Percentiles rank a stretch among this genome's conserved stretches.
These are phyloP conservation scores for Phylloporus gajari DNA, from an alignment of 1,284 basidiomycete species.

Conservation along the genomic window DNA sequence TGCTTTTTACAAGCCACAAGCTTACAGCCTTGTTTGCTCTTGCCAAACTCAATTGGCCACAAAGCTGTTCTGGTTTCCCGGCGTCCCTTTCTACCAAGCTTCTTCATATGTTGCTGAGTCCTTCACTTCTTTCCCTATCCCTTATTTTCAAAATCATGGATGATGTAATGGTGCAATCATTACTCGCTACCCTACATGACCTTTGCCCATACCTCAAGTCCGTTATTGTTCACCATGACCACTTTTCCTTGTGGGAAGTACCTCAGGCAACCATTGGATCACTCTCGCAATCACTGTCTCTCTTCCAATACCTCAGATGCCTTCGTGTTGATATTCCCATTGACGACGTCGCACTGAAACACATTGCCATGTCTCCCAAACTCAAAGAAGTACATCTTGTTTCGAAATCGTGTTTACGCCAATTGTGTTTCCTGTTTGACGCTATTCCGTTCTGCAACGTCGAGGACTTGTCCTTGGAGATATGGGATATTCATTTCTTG, in stretches of 20 bases:
- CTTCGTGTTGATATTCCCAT: neutral
- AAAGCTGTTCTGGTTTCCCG: neutral
- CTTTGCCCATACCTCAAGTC: neutral
- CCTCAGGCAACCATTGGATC: neutral
- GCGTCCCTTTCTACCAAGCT: neutral
- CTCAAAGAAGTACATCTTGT: too few species aligned
- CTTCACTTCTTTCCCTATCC: neutral
- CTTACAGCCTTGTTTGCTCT: neutral
- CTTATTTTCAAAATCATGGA: neutral
- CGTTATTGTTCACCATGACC: neutral
- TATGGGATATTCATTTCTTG: slow-evolving; percentile 8
- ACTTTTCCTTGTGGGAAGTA: neutral
- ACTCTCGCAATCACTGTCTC: neutral
- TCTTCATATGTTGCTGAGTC: slow-evolving; percentile 1
- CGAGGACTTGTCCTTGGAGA: neutral
- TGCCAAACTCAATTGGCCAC: too few species aligned
- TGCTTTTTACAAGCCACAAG: slow-evolving; percentile 8
- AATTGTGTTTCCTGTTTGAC: neutral
- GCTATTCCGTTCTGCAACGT: neutral
- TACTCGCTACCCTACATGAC: neutral
- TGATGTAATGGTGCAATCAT: neutral
- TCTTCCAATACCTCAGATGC: neutral
- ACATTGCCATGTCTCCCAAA: neutral
- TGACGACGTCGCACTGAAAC: neutral
- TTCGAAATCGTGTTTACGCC: neutral